Conservation (phyloP, 345 rosid genomes). For the Gossypium anomalum region DNA sequence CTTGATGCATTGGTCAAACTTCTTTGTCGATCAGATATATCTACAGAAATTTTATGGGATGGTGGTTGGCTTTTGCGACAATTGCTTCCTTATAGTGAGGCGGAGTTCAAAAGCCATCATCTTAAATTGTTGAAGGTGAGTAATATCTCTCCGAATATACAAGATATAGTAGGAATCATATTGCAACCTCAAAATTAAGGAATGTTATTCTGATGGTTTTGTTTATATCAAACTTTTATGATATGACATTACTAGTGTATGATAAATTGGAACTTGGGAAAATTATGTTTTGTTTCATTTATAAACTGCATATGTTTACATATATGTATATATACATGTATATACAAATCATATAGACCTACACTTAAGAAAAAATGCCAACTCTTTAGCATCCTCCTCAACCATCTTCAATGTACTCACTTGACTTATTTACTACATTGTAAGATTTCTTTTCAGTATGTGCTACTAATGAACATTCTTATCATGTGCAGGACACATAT, state of each 20-base stretch:
- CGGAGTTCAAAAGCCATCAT: slow-evolving; percentile 78
- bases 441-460: neutral
- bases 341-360: neutral
- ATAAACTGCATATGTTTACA: neutral
- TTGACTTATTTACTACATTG: neutral
- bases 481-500: slow-evolving; percentile 57
- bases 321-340: neutral
- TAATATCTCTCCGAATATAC: slow-evolving; percentile 16
- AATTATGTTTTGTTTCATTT: neutral
- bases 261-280: neutral
- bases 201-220: neutral
- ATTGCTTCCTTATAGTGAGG: slow-evolving; percentile 82
- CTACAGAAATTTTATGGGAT: slow-evolving; percentile 92
- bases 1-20: slow-evolving; percentile 86
- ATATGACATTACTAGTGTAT: neutral
- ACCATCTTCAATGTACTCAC: neutral
- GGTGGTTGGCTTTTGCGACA: slow-evolving; percentile 99
- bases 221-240: neutral
- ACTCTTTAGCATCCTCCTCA: neutral
- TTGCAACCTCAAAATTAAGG: neutral
- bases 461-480: neutral
- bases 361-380: neutral
- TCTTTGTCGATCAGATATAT: slow-evolving; percentile 75
- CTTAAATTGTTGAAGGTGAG: slow-evolving; percentile 70
- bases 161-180: neutral